Evolutionary conservation across 306 rosid species (phyloP), one percentile per base, ranked within the genome.

Genomic region (Gastrolobium bilobum): DNA sequence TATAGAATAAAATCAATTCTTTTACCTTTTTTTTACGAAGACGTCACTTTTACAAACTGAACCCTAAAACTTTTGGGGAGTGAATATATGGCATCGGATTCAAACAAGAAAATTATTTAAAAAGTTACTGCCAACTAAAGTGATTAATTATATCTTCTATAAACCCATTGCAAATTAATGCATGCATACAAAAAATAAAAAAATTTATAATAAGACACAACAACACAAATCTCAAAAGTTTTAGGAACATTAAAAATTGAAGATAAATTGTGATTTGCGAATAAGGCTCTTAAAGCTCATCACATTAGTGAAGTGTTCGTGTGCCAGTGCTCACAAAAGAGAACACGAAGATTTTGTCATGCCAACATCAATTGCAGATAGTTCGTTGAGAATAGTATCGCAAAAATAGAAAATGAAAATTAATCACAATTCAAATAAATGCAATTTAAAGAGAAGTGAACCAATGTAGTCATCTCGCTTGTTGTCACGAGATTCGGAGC

Each of bases 391-490:
- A 71, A 54, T 68, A 58, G 43, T n/a, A 10, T 31, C 14, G 2
- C 29, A 5, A 57, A 56, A 10, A 3, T 4, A 8, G n/a, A 1
- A 35, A 38, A 33, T 4, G 8, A 4, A 70, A 31, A 38, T 7
- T 4, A 15, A 15, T 3, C 1, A 11, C 38, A 40, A 50, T 9
- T 1, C 1, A 29, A 58, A 46, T 47, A 75, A 60, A 47, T 46
- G 77, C 20, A 48, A 77, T 64, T 40, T 34, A 56, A 6, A 53
- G 15, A 42, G 15, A 34, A 37, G 1, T 3, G 15, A 35, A 78
- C 38, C 2, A 70, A 95, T 98, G 91, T 95, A 91, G 58, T 95
- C 99, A 73, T 95, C 99, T 40, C 98, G 96, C 77, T 93, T 95
- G 90, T 68, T 79, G 68, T 95, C 99, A 13, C 94, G 92, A 7